Conservation (phyloP, 1,284 basidiomycete species). For the Limonomyces culmigenus region DNA sequence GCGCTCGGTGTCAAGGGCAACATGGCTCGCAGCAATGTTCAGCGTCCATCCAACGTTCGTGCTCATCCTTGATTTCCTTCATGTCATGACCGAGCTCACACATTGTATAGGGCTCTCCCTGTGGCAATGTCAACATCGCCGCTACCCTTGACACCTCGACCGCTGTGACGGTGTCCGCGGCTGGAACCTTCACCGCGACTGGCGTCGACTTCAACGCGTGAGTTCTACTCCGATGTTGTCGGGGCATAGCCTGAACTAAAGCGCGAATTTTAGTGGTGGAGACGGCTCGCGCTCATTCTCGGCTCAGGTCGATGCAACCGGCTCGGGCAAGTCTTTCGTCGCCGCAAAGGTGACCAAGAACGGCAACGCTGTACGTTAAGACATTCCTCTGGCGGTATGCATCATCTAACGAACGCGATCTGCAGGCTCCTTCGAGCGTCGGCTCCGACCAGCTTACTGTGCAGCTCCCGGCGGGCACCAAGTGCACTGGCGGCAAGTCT, state of each 20-base stretch:
- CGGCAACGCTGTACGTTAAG: constrained; percentile 20
- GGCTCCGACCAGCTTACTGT: constrained; percentile 24
- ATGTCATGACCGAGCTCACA: not conserved
- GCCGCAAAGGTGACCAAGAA: constrained; percentile 19
- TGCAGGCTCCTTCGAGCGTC: constrained; percentile 12
- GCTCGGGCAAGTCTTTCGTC: constrained; percentile 19
- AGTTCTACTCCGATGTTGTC: constrained; percentile 8
- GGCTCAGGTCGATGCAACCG: constrained; percentile 18
- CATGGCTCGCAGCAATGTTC: constrained; percentile 23
- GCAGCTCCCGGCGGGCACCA: constrained; percentile 25
- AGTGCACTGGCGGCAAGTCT: constrained; percentile 26
- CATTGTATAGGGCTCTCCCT: constrained; percentile 13
- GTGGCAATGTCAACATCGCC: constrained; percentile 28
- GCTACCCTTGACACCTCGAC: constrained; percentile 23
- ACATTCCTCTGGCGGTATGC: not conserved
- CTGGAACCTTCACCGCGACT: constrained; percentile 25
- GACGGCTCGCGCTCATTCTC: constrained; percentile 34
- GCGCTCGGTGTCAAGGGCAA: constrained; percentile 26
- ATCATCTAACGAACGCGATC: not conserved
- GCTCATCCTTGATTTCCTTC: constrained; percentile 24
- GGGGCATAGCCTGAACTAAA: not conserved
- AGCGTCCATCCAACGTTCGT: constrained; percentile 23
- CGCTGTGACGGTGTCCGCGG: constrained; percentile 20
- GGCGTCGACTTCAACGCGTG: constrained; percentile 34
- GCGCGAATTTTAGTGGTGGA: constrained; percentile 13